Conservation (phyloP, 805 yeast genomes). For the Lachancea nothofagi region DNA sequence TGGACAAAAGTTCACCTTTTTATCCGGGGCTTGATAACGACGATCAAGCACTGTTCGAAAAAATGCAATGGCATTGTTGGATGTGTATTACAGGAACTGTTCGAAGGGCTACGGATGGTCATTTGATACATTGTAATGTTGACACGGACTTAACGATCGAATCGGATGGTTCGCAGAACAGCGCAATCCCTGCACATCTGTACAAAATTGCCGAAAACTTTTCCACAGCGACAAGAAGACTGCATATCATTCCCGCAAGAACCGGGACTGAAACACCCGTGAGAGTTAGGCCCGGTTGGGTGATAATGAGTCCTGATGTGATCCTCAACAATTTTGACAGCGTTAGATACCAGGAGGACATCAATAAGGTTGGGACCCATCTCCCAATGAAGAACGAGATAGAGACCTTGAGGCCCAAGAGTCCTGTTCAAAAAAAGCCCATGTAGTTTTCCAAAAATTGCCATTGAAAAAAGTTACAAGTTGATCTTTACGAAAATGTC, state of each 20-base stretch:
- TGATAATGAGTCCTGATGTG: slow-evolving; percentile 78
- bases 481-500: not conserved
- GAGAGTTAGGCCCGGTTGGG: slow-evolving; percentile 82
- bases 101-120: slow-evolving; percentile 74
- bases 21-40: slow-evolving; percentile 54
- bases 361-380: slow-evolving; percentile 42
- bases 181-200: slow-evolving; percentile 66
- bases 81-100: slow-evolving; percentile 97
- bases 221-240: slow-evolving; percentile 70
- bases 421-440: slow-evolving; percentile 46
- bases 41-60: slow-evolving; percentile 49
- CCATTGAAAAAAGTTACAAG: not conserved
- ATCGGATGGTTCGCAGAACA: slow-evolving; percentile 35
- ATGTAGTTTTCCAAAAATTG: not conserved
- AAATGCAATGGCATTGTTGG: slow-evolving; percentile 94
- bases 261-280: slow-evolving; percentile 62
- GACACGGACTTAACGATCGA: slow-evolving; percentile 86
- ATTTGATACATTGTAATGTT: slow-evolving; percentile 84
- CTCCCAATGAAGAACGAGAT: slow-evolving; percentile 69
- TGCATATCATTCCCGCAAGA: slow-evolving; percentile 77
- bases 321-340: slow-evolving; percentile 64
- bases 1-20: slow-evolving; percentile 57
- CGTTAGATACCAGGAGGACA: slow-evolving; percentile 39
- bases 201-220: slow-evolving; percentile 86
- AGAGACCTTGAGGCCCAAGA: slow-evolving; percentile 76